Base-by-base conservation (phyloP, 176 grass and related monocot genomes). In the Triticum urartu region DNA sequence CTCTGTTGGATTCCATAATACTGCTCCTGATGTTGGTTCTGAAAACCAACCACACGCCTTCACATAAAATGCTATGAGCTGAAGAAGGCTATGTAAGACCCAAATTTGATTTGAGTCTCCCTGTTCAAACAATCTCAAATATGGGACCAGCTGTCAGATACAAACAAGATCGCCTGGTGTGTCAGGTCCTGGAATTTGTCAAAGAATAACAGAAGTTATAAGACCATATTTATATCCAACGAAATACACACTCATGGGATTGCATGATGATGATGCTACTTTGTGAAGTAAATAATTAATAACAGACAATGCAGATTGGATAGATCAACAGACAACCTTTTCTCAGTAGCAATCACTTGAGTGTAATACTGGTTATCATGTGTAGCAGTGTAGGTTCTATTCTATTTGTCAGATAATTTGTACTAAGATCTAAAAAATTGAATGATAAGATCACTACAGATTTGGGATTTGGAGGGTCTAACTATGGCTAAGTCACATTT, bases 1-100 rank as follows among this genome's bases (percentile, higher is more conserved):
- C 95, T 84, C 87, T 97, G 87, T 97, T 91, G 85, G 89, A 93
- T 48, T 95, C 95, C 95, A 97, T 98, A 42, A 73, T 69, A 60
- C 45, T 54, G 68, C 17, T 72, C 25, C 64, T 65, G n/a, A 47
- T 72, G 86, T 61, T 62, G 45, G 43, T 68, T 70, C 59, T 15
- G 24, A 79, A 65, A 83, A 84, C 28, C n/a, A 83, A 89, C 15
- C n/a, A 73, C 36, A 47, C 30, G 18, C 42, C 76, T 86, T 73
- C 63, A 88, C 60, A 81, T 81, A 20, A 60, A 70, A 91, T 84
- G 25, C 14, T 80, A 34, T 65, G 34, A 54, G 58, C 24, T 68
- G 43, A 77, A 43, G 47, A 68, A 81, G 18, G 48, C 47, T 72
- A 59, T 82, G 25, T 59, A 13, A 35, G 17, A 78, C 42, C 59